Percentiles rank a stretch among this genome's conserved stretches.
phyloP scores from a whole-genome alignment of 2,329 filamentous ascomycete species.

The Xylaria arbuscula region DNA sequence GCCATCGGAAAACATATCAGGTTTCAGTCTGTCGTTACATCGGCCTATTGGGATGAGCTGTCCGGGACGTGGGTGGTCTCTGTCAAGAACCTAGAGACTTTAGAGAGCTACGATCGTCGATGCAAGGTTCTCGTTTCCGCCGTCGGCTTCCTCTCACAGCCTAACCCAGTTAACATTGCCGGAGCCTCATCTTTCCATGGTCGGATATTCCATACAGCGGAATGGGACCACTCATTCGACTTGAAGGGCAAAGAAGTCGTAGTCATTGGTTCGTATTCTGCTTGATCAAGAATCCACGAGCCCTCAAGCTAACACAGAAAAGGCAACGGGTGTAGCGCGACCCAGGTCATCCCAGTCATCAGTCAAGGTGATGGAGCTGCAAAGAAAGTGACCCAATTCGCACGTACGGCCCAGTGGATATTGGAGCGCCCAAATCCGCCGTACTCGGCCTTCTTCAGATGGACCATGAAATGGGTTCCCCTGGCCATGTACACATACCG shows the following conservation, averaged over 20 bases:
- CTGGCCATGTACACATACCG: conserved; percentile 31
- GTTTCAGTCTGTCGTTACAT: conserved; percentile 20
- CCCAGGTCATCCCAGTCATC: conserved; percentile 26
- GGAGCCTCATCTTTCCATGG: conserved; percentile 28
- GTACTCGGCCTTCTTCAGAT: conserved; percentile 29
- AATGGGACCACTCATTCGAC: conserved; percentile 34
- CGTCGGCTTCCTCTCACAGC: conserved; percentile 24
- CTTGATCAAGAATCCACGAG: background rate
- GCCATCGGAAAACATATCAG: conserved; percentile 20
- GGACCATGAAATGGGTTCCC: conserved; percentile 35
- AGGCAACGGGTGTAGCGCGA: conserved; percentile 36
- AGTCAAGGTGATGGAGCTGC: conserved; percentile 24
- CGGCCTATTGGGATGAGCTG: conserved; percentile 29
- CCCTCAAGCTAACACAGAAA: background rate
- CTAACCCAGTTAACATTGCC: conserved; percentile 24
- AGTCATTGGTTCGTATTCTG: conserved; percentile 27
- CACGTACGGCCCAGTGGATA: conserved; percentile 31
- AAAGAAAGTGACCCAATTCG: conserved; percentile 34
- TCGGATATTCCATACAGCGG: conserved; percentile 29
- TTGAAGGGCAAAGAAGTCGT: conserved; percentile 32
- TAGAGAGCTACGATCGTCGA: conserved; percentile 22
- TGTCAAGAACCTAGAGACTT: conserved; percentile 27
- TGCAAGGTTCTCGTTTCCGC: conserved; percentile 35
- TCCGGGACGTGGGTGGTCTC: conserved; percentile 32
- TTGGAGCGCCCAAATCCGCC: conserved; percentile 31